Conservation (phyloP, 371 early-diverging fungal species). For the Mortierella sp. region DNA sequence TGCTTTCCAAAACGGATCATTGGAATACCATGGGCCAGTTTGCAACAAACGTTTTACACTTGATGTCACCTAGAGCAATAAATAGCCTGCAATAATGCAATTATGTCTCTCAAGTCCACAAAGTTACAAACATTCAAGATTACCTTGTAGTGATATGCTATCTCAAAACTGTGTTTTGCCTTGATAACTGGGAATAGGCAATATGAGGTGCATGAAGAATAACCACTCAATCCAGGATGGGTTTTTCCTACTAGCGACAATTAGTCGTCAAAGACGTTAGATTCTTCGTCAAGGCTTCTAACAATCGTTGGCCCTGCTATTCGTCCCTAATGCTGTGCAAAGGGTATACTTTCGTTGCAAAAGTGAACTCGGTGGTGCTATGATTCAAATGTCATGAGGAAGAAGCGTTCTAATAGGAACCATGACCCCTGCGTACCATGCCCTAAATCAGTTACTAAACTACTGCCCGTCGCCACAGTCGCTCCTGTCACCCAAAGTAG, state of each 20-base stretch:
- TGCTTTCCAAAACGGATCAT: neutral
- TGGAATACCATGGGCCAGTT: conserved; percentile 20
- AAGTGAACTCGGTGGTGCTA: neutral
- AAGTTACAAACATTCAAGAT: too few species aligned
- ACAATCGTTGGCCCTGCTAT: too few species aligned
- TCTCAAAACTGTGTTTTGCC: too few species aligned
- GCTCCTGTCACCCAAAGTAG: neutral
- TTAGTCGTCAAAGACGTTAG: neutral
- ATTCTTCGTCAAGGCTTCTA: neutral
- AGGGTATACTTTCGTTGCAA: neutral
- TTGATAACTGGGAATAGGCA: too few species aligned
- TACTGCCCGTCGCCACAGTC: neutral
- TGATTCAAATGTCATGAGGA: neutral
- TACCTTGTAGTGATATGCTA: too few species aligned
- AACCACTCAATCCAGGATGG: neutral
- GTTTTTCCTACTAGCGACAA: too few species aligned
- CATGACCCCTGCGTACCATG: neutral
- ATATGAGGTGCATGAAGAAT: too few species aligned
- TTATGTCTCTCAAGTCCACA: too few species aligned
- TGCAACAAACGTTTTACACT: conserved; percentile 4
- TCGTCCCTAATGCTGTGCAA: neutral
- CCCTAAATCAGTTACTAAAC: neutral
- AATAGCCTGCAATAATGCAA: too few species aligned
- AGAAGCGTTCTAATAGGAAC: neutral
- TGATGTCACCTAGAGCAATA: neutral